A percentile compares a stretch with the other conserved stretches of the same genome.
phyloP scores from a whole-genome alignment of 2,329 filamentous ascomycete species.

The Aspergillus fructus region DNA sequence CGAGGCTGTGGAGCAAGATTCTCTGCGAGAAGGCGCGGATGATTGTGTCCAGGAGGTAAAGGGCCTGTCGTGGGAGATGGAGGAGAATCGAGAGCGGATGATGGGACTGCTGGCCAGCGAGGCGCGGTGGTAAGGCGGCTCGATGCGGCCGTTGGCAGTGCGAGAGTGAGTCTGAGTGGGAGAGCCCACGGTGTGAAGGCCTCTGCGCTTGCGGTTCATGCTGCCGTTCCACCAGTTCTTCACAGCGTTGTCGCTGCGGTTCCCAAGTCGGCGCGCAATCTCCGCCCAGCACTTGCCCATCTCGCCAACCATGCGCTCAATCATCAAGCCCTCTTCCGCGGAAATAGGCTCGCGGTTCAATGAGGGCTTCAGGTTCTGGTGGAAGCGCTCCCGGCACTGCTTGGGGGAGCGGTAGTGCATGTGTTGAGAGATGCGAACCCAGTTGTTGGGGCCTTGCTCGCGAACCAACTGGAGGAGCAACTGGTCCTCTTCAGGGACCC shows the following conservation, averaged over 20 bases:
- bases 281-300: slow-evolving; percentile 91
- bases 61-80: slow-evolving; percentile 23
- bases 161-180: slow-evolving; percentile 28
- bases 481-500: slow-evolving; percentile 75
- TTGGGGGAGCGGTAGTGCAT: slow-evolving; percentile 81
- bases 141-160: slow-evolving; percentile 38
- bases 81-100: slow-evolving; percentile 28
- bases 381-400: slow-evolving; percentile 90
- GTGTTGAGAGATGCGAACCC: slow-evolving; percentile 79
- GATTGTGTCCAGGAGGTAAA: slow-evolving; percentile 23
- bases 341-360: slow-evolving; percentile 74
- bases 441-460: slow-evolving; percentile 75
- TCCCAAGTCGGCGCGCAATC: slow-evolving; percentile 77
- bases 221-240: slow-evolving; percentile 99
- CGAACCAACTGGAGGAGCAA: slow-evolving; percentile 69
- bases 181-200: slow-evolving; percentile 37
- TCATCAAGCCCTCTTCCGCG: slow-evolving; percentile 66
- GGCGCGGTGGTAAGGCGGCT: slow-evolving; percentile 38
- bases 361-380: slow-evolving; percentile 83
- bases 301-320: slow-evolving; percentile 73
- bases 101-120: slow-evolving; percentile 30
- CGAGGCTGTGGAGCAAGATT: slow-evolving; percentile 24
- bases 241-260: slow-evolving; percentile 89
- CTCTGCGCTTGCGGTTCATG: slow-evolving; percentile 72
- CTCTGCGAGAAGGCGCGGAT: slow-evolving; percentile 21